Conservation (phyloP, 305 asterid genomes). For the Solanum hybrid region DNA sequence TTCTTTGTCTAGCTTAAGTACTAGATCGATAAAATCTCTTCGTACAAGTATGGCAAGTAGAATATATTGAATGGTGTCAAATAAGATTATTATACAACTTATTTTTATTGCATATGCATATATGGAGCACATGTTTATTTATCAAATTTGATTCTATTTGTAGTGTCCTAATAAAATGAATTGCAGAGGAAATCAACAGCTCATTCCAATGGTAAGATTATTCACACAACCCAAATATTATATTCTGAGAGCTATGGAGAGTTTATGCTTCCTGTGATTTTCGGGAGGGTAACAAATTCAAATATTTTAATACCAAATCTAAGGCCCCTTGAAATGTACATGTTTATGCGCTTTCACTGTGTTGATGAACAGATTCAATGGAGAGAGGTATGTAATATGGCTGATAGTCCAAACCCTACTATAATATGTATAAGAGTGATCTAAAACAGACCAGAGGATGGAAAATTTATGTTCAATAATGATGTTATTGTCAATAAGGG, state of each 20-base stretch:
- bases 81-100: too few species aligned
- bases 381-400: background rate
- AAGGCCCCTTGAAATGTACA: background rate
- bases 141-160: too few species aligned
- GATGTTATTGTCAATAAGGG: background rate
- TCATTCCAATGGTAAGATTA: too few species aligned
- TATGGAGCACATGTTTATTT: too few species aligned
- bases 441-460: background rate
- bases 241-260: background rate
- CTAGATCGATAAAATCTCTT: background rate
- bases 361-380: background rate
- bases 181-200: background rate
- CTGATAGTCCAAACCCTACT: background rate
- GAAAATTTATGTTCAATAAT: background rate
- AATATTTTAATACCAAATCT: background rate
- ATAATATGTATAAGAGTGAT: background rate
- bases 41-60: background rate
- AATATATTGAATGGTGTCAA: background rate
- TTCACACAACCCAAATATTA: background rate
- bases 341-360: background rate
- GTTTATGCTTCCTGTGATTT: background rate
- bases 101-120: background rate
- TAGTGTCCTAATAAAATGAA: background rate
- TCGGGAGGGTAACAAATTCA: background rate
- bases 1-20: too few species aligned